Conservation (phyloP, 2,329 filamentous ascomycete species). For the Raffaelea arxii region DNA sequence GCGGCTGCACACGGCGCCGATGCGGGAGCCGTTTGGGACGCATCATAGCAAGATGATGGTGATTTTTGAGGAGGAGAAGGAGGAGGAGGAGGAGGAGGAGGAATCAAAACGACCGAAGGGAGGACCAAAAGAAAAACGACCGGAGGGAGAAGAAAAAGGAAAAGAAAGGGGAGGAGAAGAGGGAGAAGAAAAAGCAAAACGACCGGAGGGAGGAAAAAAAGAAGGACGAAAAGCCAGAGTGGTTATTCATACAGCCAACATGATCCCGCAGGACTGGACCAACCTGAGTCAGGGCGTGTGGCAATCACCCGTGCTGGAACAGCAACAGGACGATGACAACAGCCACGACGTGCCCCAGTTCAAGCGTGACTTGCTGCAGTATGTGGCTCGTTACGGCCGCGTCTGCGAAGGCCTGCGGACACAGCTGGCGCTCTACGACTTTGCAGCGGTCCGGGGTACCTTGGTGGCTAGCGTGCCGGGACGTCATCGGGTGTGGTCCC, state of each 20-base stretch:
- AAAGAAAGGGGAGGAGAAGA: no score
- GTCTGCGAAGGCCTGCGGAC: constrained; percentile 46
- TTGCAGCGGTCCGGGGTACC: constrained; percentile 56
- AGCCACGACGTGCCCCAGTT: constrained; percentile 58
- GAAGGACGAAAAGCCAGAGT: no score
- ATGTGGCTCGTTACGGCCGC: constrained; percentile 58
- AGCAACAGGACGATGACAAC: constrained; percentile 1
- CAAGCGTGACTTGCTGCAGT: constrained; percentile 64
- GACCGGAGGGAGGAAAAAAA: no score
- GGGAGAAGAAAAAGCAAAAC: no score
- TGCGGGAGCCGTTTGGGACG: constrained; percentile 78
- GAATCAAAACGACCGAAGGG: no score
- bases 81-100: no score
- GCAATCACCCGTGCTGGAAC: constrained; percentile 56
- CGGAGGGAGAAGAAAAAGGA: no score
- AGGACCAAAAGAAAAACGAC: no score
- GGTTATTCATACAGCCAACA: constrained; percentile 82
- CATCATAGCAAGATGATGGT: constrained; percentile 85
- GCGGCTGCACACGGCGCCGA: constrained; percentile 60
- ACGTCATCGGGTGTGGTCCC: constrained; percentile 40
- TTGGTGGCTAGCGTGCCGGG: constrained; percentile 74
- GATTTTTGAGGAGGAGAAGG: constrained; percentile 67
- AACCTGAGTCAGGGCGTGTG: constrained; percentile 84
- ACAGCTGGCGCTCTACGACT: constrained; percentile 56
- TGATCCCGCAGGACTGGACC: constrained; percentile 79